phyloP scores from a whole-genome alignment of 2,329 filamentous ascomycete species.

The Aureobasidium melanogenum region DNA sequence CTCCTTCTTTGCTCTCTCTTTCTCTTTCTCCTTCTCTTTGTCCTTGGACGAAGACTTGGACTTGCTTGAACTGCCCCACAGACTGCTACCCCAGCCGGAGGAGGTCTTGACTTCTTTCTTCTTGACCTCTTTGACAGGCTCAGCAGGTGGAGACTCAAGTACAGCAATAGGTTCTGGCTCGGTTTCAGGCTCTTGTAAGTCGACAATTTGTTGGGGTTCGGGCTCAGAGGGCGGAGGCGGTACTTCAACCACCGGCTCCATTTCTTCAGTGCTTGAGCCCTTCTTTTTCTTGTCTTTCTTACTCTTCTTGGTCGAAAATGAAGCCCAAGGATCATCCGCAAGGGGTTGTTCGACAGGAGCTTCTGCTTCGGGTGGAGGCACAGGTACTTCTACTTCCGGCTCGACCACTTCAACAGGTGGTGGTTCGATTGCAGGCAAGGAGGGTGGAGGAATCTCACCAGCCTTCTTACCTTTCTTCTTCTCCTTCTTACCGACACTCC shows the following conservation, averaged over 20 bases:
- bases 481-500: constrained; percentile 41
- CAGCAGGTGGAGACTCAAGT: neutral
- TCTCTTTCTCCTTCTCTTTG: constrained; percentile 33
- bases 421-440: constrained; percentile 39
- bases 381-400: neutral
- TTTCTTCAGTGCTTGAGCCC: constrained; percentile 35
- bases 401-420: constrained; percentile 28
- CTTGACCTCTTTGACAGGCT: constrained; percentile 22
- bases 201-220: constrained; percentile 2
- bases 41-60: constrained; percentile 25
- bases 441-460: constrained; percentile 38
- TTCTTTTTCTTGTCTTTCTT: constrained; percentile 45
- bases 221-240: constrained; percentile 17
- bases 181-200: constrained; percentile 8
- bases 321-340: constrained; percentile 22
- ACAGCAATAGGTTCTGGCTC: neutral
- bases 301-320: constrained; percentile 35
- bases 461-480: constrained; percentile 49
- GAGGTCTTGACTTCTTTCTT: constrained; percentile 33
- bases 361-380: constrained; percentile 7
- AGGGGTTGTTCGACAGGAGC: constrained; percentile 15
- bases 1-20: constrained; percentile 24
- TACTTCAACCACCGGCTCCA: constrained; percentile 19
- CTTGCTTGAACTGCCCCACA: constrained; percentile 27
- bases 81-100: constrained; percentile 21